These are phyloP conservation scores for Picochlorum costavermella DNA, from an alignment of 139 green algal species.

Conservation along the genomic window DNA sequence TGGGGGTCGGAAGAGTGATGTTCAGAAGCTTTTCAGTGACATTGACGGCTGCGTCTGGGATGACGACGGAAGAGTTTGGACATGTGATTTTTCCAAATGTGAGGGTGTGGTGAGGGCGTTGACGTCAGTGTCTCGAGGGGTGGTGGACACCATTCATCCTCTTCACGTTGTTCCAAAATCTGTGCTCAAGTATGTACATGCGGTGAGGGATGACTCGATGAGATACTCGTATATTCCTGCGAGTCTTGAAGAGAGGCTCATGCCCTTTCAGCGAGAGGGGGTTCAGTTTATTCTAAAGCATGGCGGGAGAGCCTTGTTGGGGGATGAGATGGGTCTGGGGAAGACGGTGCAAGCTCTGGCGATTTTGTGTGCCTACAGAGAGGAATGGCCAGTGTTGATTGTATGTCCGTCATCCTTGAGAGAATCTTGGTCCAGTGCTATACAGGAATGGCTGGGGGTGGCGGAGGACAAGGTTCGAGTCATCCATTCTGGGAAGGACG, in stretches of 20 bases:
- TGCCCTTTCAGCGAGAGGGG: constrained; percentile 58
- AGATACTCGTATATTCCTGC: constrained; percentile 36
- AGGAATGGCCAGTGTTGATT: constrained; percentile 73
- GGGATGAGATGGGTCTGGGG: constrained; percentile 48
- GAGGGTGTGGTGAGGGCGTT: no score
- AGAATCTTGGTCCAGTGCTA: constrained; percentile 59
- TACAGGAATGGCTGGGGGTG: constrained; percentile 55
- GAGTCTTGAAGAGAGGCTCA: constrained; percentile 32
- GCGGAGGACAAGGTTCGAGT: constrained; percentile 36
- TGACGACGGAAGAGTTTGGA: no score
- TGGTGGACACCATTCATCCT: no score
- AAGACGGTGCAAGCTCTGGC: constrained; percentile 72
- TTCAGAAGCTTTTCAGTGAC: no score
- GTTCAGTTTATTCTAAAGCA: constrained; percentile 60
- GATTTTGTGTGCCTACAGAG: constrained; percentile 52
- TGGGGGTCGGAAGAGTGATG: no score
- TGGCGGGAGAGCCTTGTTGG: constrained; percentile 65
- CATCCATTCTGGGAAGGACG: constrained; percentile 25
- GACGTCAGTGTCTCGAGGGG: no score
- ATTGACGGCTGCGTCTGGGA: no score
- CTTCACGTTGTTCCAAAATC: neutral
- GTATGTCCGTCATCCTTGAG: constrained; percentile 64
- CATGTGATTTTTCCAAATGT: no score
- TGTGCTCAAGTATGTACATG: neutral
- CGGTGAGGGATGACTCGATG: constrained; percentile 29